Base-by-base conservation (phyloP, 306 rosid genomes). In the Quercus wislizeni region DNA sequence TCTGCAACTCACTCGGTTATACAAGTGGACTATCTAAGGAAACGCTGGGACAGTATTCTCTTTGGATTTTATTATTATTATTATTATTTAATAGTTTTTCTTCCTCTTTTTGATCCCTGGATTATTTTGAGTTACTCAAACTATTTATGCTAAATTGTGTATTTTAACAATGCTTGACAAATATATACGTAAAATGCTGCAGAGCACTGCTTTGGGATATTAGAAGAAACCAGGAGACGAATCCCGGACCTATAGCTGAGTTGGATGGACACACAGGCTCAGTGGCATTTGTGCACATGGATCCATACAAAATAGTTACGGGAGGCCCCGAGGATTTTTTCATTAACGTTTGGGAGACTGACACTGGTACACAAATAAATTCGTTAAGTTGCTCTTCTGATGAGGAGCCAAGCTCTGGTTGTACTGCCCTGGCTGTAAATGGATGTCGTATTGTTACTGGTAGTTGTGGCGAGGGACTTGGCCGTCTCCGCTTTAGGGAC, bases 121-220 rank as follows among this genome's bases (percentile, higher is more conserved):
- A 49, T 49, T 49, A 11, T 49, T 49, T 49, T 49, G 54, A 49
- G 54, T 49, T 49, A 3, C 54, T 46, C 54, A 46, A 46, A 11
- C 17, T 49, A 11, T 49, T 10, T 2, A 49, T 49, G 17, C 54
- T 49, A 10, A 49, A 49, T 12, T 49, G 54, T 1, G 1, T 49
- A 49, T 49, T 49, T 49, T 49, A 49, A 49, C 17, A 49, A 10
- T 12, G 12, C 46, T 41, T 41, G 46, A 61, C 52, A 68, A 56
- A 31, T 75, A 61, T 69, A 38, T 23, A 49, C 5, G 55, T 15
- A 61, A 4, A 68, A 55, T 85, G 81, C 58, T 83, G 86, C 97
- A 92, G 97, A 59, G 98, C 94, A 46, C 80, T 88, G 92, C 93
- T 94, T 19, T 94, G 93, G 86, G 98, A 94, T 86, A 74, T 92